These are phyloP conservation scores for Teratosphaeria destructans DNA, from an alignment of 2,329 filamentous ascomycete genomes.

Conservation along the genomic window DNA sequence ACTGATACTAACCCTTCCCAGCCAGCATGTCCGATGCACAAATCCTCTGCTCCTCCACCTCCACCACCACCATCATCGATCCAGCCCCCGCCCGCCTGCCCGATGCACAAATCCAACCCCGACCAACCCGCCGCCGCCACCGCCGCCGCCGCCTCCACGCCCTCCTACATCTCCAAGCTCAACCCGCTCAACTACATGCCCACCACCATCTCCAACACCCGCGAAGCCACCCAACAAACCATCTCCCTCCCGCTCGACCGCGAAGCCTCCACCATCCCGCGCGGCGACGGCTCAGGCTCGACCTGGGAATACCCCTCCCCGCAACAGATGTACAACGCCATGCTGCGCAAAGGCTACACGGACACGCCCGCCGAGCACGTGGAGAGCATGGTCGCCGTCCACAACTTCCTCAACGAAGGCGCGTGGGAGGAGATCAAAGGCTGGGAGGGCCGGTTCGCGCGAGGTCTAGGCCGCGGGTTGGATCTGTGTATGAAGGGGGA, in stretches of 20 bases:
- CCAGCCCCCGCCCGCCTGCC: constrained; percentile 35
- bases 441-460: constrained; percentile 80
- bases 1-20: constrained; percentile 21
- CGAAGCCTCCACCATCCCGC: constrained; percentile 84
- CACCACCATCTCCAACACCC: constrained; percentile 68
- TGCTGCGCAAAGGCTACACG: constrained; percentile 89
- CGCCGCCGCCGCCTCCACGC: constrained; percentile 16
- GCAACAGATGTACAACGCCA: constrained; percentile 99
- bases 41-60: constrained; percentile 24
- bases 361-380: constrained; percentile 90
- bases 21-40: constrained; percentile 63
- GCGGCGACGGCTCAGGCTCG: constrained; percentile 60
- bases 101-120: constrained; percentile 10
- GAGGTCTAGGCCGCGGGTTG: constrained; percentile 51
- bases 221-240: constrained; percentile 57
- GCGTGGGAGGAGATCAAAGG: constrained; percentile 91
- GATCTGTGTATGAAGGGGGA: constrained; percentile 23
- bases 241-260: constrained; percentile 66
- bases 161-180: constrained; percentile 52
- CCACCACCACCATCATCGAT: constrained; percentile 18
- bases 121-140: not conserved
- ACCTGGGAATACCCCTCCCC: constrained; percentile 93
- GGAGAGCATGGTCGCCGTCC: constrained; percentile 92
- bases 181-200: constrained; percentile 96
- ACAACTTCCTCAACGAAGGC: constrained; percentile 97